Percentiles rank a stretch among this genome's conserved stretches.
These are phyloP conservation scores for Lenzites betulinus DNA, from an alignment of 768 basidiomycete species.

Conservation along the genomic window DNA sequence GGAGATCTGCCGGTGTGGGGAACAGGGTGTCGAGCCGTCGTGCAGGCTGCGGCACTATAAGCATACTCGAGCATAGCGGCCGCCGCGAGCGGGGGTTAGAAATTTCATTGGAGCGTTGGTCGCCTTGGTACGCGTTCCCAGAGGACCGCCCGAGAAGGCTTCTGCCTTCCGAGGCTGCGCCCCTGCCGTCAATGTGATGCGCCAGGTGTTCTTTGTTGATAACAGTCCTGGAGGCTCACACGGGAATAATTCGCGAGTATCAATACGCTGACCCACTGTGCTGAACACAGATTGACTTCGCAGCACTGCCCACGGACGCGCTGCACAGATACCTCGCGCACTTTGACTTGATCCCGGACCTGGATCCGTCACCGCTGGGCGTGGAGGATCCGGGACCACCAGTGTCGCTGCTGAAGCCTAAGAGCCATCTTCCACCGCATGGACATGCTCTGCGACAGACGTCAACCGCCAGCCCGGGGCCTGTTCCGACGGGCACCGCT, in stretches of 20 bases:
- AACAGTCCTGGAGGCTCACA: not conserved
- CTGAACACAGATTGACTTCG: constrained; percentile 67
- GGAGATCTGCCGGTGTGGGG: not conserved
- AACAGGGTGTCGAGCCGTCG: not conserved
- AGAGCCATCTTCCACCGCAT: constrained; percentile 39
- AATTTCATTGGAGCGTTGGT: constrained; percentile 3
- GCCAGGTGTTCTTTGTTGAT: not conserved
- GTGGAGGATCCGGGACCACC: constrained; percentile 74
- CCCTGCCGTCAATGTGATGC: not conserved
- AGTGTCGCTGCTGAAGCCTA: constrained; percentile 53
- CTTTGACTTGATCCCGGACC: constrained; percentile 68
- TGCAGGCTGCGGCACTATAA: not conserved
- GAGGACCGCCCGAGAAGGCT: not conserved
- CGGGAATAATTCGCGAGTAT: not conserved
- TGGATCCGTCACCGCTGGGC: constrained; percentile 70
- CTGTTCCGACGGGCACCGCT: constrained; percentile 44
- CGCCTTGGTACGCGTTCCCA: constrained; percentile 13
- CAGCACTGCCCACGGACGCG: constrained; percentile 61
- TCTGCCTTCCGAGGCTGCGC: constrained; percentile 1
- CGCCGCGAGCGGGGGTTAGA: not conserved
- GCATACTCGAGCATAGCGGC: not conserved
- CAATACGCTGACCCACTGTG: not conserved
- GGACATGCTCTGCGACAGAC: constrained; percentile 50
- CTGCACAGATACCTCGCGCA: constrained; percentile 74
- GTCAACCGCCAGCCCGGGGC: constrained; percentile 29